Evolutionary conservation across 2,329 filamentous ascomycete genomes (phyloP), one percentile per base, ranked within the genome.

Genomic region (Aspergillaceae sp.): DNA sequence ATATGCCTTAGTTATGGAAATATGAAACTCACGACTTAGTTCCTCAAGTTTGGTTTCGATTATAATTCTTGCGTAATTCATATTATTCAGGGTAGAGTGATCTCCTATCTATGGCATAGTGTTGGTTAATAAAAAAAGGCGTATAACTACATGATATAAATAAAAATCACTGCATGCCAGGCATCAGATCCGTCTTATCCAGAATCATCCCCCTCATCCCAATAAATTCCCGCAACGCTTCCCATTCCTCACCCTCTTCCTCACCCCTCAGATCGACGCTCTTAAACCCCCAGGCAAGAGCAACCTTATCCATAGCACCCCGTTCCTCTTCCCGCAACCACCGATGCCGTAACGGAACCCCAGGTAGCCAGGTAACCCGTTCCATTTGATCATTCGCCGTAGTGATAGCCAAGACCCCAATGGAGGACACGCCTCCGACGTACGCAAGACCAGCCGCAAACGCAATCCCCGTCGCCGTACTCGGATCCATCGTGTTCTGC

Each of bases 331-430:
- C 92, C 32, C 87, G 77, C 45, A 94, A 66, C 86, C 90, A 97
- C 9, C 92, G 79, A 58, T 87, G 78, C 51, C 85, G 78, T 52
- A 97, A 70, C 26, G 87, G 84, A 32, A 87, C 84, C 7, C 92
- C 92, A 0, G 81, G 80, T 6, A 84, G 76, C 92, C 92, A 98
- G 2, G 87, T 90, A 4, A 97, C 88, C 19, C 92, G 81, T 59
- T 85, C 83, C 87, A 96, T 95, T 67, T 97, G 89, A 64, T 97
- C 90, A 67, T 96, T 96, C 49, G 84, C 77, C 32, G 91, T 96
- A 28, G 87, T 83, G 48, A 94, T 73, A 6, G 91, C 88, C 34
- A 97, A 80, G 37, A 92, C 71, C 2, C 91, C 92, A 44, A 97
- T 79, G 7, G 84, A 87, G 3, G 80, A 83, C 4, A 89, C 89